Evolutionary conservation across 148 eudicot genomes (phyloP), one percentile per base, ranked within the genome.

Genomic region (Camellia japonica): DNA sequence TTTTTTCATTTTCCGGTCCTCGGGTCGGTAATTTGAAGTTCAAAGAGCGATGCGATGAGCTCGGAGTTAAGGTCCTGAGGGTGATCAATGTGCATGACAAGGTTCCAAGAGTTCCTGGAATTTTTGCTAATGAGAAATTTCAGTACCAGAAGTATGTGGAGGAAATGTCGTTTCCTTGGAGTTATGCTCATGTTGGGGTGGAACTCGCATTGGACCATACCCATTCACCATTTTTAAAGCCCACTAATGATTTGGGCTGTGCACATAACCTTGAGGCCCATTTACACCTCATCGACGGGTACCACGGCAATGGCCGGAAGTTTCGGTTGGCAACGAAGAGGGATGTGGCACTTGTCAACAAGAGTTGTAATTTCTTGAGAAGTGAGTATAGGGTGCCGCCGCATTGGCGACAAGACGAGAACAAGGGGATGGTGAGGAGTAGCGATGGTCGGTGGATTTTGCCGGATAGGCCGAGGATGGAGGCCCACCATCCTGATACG

Each of bases 271-370:
- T 90, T 42, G 93, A 90, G 73, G 87, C 83, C 3, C 86, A 74
- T 70, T 71, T 93, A 56, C 97, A 93, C 80, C 84, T 91, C 41
- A 43, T 90, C 2, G 97, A 90, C 61, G 95, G 98, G 2, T 90
- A 91, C 78, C 86, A 81, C 14, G 96, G 92, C 20, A 83, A 80
- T 16, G 82, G 55, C 0, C 64, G 59, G 30, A 56, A 59, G 51
- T 95, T 95, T 65, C 4, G 67, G 12, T 43, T 80, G 15, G 88
- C 79, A 3, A 87, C 83, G 0, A 78, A 81, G 46, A 82, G 98
- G 51, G 98, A 95, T 75, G 79, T 93, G n/a, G 96, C 98, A 3
- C 87, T 95, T 3, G 90, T 95, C 18, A 95, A 95, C 81, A 95
- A 95, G 79, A 86, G 90, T 59, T 86, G 88, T 3, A 86, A 90